Evolutionary conservation across 139 green algal genomes (phyloP), one percentile per base, ranked within the genome.

Genomic region (Volvox reticuliferus): DNA sequence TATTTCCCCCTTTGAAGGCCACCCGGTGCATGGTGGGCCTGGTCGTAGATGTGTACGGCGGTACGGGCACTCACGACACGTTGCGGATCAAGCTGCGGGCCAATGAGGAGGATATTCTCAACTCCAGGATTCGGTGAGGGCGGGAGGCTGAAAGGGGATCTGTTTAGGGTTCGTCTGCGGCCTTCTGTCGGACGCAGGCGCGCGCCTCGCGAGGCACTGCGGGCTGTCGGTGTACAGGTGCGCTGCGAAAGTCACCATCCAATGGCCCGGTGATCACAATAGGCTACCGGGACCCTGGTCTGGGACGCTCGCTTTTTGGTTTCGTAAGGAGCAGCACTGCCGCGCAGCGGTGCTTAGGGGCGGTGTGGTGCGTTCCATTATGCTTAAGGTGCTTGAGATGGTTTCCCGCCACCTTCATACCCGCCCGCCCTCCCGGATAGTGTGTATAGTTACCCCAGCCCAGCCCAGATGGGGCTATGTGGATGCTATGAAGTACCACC

Each of bases 1-100:
- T 37, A 12, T 28, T 26, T 71, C 21, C 44, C n/a, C 82, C 0
- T 68, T 30, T 50, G 24, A 77, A 93, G 88, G 65, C 21, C 32
- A 75, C 37, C 26, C 30, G 82, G n/a, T 69, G 37, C 24, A 77
- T 90, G 44, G 28, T 95, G 75, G 93, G 93, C 17, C 20, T 30
- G 16, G 91, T 95, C 80, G 75, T 93, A 14, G 93, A 95, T 77
- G 26, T 95, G 71, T 81, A 88, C 80, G 91, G 85, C 67, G 93
- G 93, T 65, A 93, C 80, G 44, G 93, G 93, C 71, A 92, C 91
- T 9, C 76, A 93, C 65, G 93, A 95, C 75, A 94, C 91, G 44
- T 68, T 95, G 79, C 37, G 84, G 16, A 35, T 94, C 1, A 85
- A 93, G 67, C 93, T 95, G 75, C 18, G 63, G 26, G 79, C 90